Conservation (phyloP, 2,329 filamentous ascomycete genomes). For the Trichoderma afroharzianum region DNA sequence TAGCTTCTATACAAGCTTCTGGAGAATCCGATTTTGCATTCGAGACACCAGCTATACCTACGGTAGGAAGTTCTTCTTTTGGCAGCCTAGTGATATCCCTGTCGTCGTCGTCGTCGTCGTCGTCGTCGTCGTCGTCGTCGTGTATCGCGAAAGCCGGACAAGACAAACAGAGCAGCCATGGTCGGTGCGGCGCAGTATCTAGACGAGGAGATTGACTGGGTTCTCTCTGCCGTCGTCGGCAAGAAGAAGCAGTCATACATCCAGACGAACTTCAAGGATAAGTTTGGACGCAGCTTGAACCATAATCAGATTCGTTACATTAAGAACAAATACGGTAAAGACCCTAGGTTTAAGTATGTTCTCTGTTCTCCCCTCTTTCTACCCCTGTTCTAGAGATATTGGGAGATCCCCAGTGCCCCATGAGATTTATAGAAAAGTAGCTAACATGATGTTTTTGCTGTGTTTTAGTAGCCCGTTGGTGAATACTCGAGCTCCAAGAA, state of each 20-base stretch:
- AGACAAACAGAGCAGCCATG: slow-evolving; percentile 24
- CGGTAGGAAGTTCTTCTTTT: background rate
- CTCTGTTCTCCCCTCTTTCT: background rate
- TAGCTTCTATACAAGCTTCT: background rate
- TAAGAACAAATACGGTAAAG: slow-evolving; percentile 40
- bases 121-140: too few species aligned
- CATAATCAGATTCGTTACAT: slow-evolving; percentile 38
- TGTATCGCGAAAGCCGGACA: background rate
- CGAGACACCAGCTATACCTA: background rate
- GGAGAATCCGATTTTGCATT: background rate
- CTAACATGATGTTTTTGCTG: background rate
- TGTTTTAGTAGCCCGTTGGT: slow-evolving; percentile 19
- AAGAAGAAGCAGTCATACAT: slow-evolving; percentile 28
- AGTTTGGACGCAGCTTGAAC: slow-evolving; percentile 30
- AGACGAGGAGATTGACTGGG: slow-evolving; percentile 33
- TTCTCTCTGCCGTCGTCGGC: slow-evolving; percentile 30
- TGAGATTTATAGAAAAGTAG: background rate
- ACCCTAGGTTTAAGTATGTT: slow-evolving; percentile 37
- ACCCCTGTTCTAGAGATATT: too few species aligned
- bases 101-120: too few species aligned
- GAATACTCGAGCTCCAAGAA: slow-evolving; percentile 16
- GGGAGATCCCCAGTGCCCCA: background rate
- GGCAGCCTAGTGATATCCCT: background rate
- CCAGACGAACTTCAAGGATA: slow-evolving; percentile 25
- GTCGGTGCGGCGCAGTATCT: slow-evolving; percentile 35